These are phyloP conservation scores for Arthrobotrys sinensis DNA, from an alignment of 2,329 filamentous ascomycete genomes.

Conservation along the genomic window DNA sequence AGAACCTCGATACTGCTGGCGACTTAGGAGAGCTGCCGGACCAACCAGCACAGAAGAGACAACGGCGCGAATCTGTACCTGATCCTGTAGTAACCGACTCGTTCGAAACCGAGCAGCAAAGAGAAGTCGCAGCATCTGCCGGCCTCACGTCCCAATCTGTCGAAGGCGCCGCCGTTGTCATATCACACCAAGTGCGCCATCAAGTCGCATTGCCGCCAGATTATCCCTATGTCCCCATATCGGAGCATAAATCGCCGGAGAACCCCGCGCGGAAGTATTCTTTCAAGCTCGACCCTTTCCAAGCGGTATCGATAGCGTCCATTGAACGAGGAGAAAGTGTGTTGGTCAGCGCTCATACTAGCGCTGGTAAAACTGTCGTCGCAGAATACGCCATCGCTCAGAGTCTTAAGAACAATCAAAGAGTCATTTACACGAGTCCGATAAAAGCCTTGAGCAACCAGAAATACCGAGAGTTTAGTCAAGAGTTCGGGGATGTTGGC, in stretches of 20 bases:
- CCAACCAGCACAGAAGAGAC: slow-evolving; percentile 70
- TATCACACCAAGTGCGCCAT: slow-evolving; percentile 98
- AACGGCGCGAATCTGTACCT: slow-evolving; percentile 73
- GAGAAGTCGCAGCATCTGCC: slow-evolving; percentile 86
- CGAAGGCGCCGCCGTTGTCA: slow-evolving; percentile 80
- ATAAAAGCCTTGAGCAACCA: slow-evolving; percentile 99
- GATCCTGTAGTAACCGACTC: slow-evolving; percentile 90
- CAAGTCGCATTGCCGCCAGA: slow-evolving; percentile 95
- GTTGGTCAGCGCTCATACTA: slow-evolving; percentile 95
- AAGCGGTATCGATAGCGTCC: slow-evolving; percentile 92
- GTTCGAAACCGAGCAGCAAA: slow-evolving; percentile 94
- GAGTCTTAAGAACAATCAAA: slow-evolving; percentile 95
- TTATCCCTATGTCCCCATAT: slow-evolving; percentile 95
- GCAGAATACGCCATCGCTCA: slow-evolving; percentile 99
- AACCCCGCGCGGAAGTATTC: slow-evolving; percentile 86
- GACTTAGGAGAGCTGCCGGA: slow-evolving; percentile 65
- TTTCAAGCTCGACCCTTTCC: slow-evolving; percentile 97
- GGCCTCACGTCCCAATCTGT: slow-evolving; percentile 75
- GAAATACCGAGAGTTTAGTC: slow-evolving; percentile 96
- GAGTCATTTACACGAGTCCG: slow-evolving; percentile 98
- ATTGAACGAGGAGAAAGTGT: slow-evolving; percentile 98
- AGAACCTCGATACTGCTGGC: slow-evolving; percentile 66
- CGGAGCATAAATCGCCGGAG: slow-evolving; percentile 89
- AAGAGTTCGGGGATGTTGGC: slow-evolving; percentile 95
- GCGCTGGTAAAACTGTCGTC: slow-evolving; percentile 97